These are phyloP conservation scores for Daedaleopsis nitida DNA, from an alignment of 768 basidiomycete genomes.

Conservation along the genomic window DNA sequence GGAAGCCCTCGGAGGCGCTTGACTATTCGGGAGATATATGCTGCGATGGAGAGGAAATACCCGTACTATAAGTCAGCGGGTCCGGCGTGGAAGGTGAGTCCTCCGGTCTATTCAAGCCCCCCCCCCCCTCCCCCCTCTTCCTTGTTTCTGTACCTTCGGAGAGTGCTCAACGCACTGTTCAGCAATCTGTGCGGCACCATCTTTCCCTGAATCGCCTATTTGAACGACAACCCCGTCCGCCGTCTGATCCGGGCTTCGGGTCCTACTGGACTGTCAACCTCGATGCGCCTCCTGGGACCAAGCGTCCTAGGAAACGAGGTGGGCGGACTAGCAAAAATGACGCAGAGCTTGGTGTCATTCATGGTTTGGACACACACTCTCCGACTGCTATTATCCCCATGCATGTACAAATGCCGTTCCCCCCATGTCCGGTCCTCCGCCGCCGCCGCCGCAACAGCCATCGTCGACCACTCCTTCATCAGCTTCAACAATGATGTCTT, in stretches of 20 bases:
- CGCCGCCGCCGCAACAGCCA: not conserved
- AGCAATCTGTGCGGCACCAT: slow-evolving; percentile 91
- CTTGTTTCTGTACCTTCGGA: not conserved
- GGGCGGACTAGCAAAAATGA: slow-evolving; percentile 48
- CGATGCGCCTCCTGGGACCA: slow-evolving; percentile 81
- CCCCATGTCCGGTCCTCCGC: slow-evolving; percentile 1
- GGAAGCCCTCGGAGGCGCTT: slow-evolving; percentile 74
- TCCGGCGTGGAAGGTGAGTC: slow-evolving; percentile 78
- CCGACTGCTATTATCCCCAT: slow-evolving; percentile 7
- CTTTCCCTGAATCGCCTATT: slow-evolving; percentile 81
- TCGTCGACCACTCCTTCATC: slow-evolving; percentile 14
- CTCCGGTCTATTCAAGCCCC: slow-evolving; percentile 3
- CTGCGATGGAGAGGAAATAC: slow-evolving; percentile 85
- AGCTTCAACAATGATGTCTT: slow-evolving; percentile 4
- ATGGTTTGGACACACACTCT: slow-evolving; percentile 8
- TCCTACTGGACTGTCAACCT: slow-evolving; percentile 93
- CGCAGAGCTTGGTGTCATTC: slow-evolving; percentile 6
- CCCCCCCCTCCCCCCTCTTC: slow-evolving; percentile 14
- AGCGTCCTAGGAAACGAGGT: slow-evolving; percentile 81
- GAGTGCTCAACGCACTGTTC: slow-evolving; percentile 13
- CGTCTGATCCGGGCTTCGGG: slow-evolving; percentile 84
- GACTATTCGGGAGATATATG: slow-evolving; percentile 85
- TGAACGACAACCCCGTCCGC: slow-evolving; percentile 79
- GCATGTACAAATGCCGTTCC: slow-evolving; percentile 5
- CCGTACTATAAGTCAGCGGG: slow-evolving; percentile 80